A percentile compares a stretch with the other conserved stretches of the same genome.
These are phyloP conservation scores for Pichia nanzhaoensis DNA, from an alignment of 805 yeast species.

Conservation along the genomic window DNA sequence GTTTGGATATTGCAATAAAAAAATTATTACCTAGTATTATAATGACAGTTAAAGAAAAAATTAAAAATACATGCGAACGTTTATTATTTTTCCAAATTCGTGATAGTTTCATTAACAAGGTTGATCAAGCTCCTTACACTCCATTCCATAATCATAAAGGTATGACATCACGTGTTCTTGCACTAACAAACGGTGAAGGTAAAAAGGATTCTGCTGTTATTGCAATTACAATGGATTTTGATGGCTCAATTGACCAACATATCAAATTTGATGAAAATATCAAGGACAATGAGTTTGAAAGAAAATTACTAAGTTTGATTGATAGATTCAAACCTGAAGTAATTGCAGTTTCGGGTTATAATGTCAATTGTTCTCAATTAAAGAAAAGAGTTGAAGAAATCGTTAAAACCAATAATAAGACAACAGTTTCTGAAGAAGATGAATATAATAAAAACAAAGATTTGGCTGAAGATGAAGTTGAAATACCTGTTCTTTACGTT, in stretches of 20 bases:
- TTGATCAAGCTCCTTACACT: constrained; percentile 91
- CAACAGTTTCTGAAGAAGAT: constrained; percentile 39
- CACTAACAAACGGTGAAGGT: constrained; percentile 84
- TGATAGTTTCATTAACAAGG: constrained; percentile 54
- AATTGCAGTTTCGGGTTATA: constrained; percentile 82
- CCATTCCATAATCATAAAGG: constrained; percentile 76
- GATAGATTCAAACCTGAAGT: constrained; percentile 76
- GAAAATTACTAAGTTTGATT: constrained; percentile 53
- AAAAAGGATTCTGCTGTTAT: constrained; percentile 79
- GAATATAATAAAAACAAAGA: constrained; percentile 17
- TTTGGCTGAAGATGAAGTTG: constrained; percentile 21
- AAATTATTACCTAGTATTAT: constrained; percentile 62
- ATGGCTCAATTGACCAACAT: constrained; percentile 70
- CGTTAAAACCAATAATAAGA: constrained; percentile 43
- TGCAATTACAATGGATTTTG: constrained; percentile 71
- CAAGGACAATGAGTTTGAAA: constrained; percentile 57
- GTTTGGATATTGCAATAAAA: constrained; percentile 60
- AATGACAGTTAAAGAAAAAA: constrained; percentile 73
- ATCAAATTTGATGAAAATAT: constrained; percentile 75
- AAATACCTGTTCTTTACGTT: constrained; percentile 69
- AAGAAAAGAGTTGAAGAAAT: constrained; percentile 49
- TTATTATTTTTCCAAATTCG: constrained; percentile 65
- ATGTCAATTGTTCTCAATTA: constrained; percentile 61
- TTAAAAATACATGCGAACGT: constrained; percentile 70
- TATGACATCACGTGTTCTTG: constrained; percentile 75